Base-by-base conservation (phyloP, 2,329 filamentous ascomycete species). In the Monosporascus sp. region DNA sequence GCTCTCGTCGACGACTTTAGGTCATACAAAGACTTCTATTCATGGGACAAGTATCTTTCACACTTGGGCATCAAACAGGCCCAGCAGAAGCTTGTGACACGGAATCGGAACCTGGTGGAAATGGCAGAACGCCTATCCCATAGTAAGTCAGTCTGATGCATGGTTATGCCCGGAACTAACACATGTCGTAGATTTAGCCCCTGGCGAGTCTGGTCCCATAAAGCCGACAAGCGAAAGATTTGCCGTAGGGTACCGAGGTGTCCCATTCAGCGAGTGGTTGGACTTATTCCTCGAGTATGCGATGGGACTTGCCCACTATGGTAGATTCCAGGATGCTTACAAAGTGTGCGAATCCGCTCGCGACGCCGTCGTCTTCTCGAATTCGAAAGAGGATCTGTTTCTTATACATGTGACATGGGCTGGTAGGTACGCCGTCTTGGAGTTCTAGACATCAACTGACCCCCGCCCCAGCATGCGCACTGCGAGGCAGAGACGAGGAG, bases 221-320 rank as follows among this genome's bases (percentile, higher is more conserved):
- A 66, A 61, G 15, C 65, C 60, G 48, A 60, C 66, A 43, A 60
- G 58, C 7, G 58, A 61, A 15, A 54, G 57, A 20, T 59, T 63
- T 18, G 65, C 68, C 6, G 66, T 71, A 46, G 71, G 75, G 20
- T 75, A 76, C 50, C 86, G 90, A 60, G 88, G 88, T 7, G 89
- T 97, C 47, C 76, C 85, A 0, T 96, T 97, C 65, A 78, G 86
- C 54, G 80, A 85, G 47, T 99, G 94, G 94, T 80, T 97, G 3
- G 89, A 95, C 60, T 79, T 96, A 1, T 96, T 99, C 66, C 80
- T 95, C 37, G 89, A 94, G 64, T 95, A 95, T 66, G 88, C 91
- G 3, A 78, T 97, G 48, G 78, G 86, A 5, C 79, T 94, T 35
- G 88, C 91, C 7, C 81, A 83, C 43, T 74, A 78, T 20, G 85